These are phyloP conservation scores for Tetrapisispora taiwanensis DNA, from an alignment of 805 yeast genomes.

Conservation along the genomic window DNA sequence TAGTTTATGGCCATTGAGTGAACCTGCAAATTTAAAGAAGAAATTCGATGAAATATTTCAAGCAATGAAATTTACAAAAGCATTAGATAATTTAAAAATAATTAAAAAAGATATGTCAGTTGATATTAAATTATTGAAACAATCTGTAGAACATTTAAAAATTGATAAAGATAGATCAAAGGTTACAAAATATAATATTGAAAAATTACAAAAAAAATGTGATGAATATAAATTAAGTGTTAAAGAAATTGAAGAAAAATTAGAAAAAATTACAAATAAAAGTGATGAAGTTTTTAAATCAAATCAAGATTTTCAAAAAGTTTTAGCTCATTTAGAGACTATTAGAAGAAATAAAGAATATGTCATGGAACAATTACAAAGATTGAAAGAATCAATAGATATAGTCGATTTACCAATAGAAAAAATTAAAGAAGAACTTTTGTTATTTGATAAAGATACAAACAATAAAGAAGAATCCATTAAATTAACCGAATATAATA, in stretches of 20 bases:
- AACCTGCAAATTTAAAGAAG: slow-evolving; percentile 79
- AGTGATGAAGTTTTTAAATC: slow-evolving; percentile 58
- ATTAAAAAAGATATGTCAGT: slow-evolving; percentile 67
- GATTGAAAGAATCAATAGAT: slow-evolving; percentile 31
- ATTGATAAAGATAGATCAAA: slow-evolving; percentile 66
- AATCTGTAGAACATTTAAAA: slow-evolving; percentile 66
- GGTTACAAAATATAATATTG: slow-evolving; percentile 40
- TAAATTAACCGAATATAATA: slow-evolving; percentile 13
- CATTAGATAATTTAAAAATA: slow-evolving; percentile 65
- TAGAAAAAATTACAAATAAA: slow-evolving; percentile 45
- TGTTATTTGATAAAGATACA: slow-evolving; percentile 5
- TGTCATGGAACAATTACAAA: slow-evolving; percentile 39
- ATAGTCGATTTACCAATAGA: slow-evolving; percentile 26
- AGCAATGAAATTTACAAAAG: slow-evolving; percentile 86
- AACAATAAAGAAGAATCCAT: slow-evolving; percentile 25
- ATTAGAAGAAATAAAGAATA: slow-evolving; percentile 39
- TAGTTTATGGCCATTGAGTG: slow-evolving; percentile 90
- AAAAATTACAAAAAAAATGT: slow-evolving; percentile 35
- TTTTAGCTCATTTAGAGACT: slow-evolving; percentile 52
- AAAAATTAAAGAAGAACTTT: slow-evolving; percentile 24
- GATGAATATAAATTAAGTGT: slow-evolving; percentile 40
- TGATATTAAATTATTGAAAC: slow-evolving; percentile 67
- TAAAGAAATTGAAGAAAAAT: slow-evolving; percentile 36
- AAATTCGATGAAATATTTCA: slow-evolving; percentile 95
- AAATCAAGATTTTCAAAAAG: slow-evolving; percentile 73